Evolutionary conservation across 768 basidiomycete species (phyloP), one percentile per base, ranked within the genome.

Genomic region (Serendipita sp.): DNA sequence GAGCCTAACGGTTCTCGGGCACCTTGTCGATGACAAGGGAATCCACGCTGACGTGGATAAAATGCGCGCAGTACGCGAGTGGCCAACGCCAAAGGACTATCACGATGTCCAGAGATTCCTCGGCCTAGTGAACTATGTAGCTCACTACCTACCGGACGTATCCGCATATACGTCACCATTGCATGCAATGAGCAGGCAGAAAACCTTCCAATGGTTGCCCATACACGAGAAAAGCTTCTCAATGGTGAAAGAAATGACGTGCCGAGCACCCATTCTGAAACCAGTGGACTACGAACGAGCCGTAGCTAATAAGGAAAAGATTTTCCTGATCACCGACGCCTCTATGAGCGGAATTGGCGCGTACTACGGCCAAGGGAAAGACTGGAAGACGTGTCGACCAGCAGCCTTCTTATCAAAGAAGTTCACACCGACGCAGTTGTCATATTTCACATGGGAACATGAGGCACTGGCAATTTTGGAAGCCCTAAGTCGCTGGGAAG

Each of bases 361-460:
- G 0, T 63, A 74, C 0, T 42, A 76, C 3, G 61, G 64, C 5
- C 72, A 73, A 62, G 71, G 72, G 0, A 20, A 56, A 0, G 67
- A 69, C n/a, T 71, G 70, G 68, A 66, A 69, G n/a, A 66, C 63
- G 0, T 74, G 70, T 0, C 64, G 64, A 0, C 56, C 72, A 0
- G 70, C 69, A 0, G 71, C 71, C 1, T 76, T 75, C 51, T 75
- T 69, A 43, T 76, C 73, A 0, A 73, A 71, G 0, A 77, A 75
- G 50, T 63, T 76, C 2, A 73, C 69, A 16, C 31, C 70, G 0
- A 71, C 75, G 0, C 74, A 77, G 60, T 73, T 74, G 22, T 76
- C 76, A 42, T 77, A 78, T 51, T 71, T 74, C n/a, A 73, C 75
- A 0, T 74, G 75, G 61, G 75, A 77, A 64, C 67, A 72, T 2